Evolutionary conservation across 1,284 basidiomycete genomes (phyloP).

Genomic region (Cutaneotrichosporon spelunceum): DNA sequence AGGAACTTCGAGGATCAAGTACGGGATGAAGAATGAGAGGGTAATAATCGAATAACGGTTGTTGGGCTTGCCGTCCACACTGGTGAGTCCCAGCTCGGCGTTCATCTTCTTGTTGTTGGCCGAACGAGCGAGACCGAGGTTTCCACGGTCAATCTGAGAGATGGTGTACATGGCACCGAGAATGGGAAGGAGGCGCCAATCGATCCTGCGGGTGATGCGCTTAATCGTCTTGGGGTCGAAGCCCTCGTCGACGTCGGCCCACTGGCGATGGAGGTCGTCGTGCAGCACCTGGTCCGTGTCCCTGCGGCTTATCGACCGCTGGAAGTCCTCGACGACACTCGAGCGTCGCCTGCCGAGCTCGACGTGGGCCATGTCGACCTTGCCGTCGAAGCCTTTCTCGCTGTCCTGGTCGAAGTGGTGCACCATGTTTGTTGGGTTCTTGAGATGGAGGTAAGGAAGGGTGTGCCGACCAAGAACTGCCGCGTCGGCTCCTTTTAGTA

Average conservation of each 20-base stretch:
- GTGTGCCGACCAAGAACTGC: not conserved
- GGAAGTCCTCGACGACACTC: constrained; percentile 12
- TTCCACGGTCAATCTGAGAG: constrained; percentile 24
- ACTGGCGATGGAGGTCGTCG: constrained; percentile 1
- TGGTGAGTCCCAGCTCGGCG: constrained; percentile 26
- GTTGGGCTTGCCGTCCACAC: constrained; percentile 17
- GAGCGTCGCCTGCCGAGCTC: not conserved
- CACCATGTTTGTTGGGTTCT: not conserved
- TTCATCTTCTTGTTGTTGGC: constrained; percentile 29
- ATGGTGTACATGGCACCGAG: constrained; percentile 23
- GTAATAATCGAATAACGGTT: constrained; percentile 48
- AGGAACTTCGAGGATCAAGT: constrained; percentile 47
- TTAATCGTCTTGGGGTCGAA: constrained; percentile 14
- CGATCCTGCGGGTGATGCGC: constrained; percentile 16
- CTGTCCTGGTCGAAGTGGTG: not conserved
- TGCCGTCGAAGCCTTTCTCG: constrained; percentile 1
- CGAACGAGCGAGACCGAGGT: constrained; percentile 28
- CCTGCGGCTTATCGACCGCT: not conserved
- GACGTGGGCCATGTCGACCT: not conserved
- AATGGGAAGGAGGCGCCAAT: constrained; percentile 17
- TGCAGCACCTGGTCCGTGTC: not conserved
- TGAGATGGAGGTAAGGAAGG: not conserved
- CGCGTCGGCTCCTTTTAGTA: not conserved
- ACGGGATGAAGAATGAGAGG: constrained; percentile 47
- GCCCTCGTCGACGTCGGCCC: constrained; percentile 20